Evolutionary conservation across 2,329 filamentous ascomycete species (phyloP), one percentile per base, ranked within the genome.

Genomic region (Helotiales sp.): DNA sequence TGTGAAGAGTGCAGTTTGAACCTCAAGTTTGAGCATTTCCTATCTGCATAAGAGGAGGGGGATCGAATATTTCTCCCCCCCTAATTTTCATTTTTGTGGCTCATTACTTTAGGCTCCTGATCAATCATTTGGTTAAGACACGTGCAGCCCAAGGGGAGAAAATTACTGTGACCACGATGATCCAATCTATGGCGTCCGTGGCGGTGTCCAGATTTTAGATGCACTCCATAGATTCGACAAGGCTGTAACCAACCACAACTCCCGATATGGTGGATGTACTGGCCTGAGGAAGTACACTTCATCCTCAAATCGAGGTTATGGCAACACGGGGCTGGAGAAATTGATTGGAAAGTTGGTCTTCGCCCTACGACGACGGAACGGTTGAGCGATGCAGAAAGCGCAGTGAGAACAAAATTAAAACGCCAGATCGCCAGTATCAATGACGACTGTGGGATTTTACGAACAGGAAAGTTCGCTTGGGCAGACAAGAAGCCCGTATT

Each of bases 401-500:
- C n/a, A n/a, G n/a, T n/a, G n/a, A n/a, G n/a, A n/a, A n/a, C n/a
- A n/a, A n/a, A n/a, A n/a, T n/a, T n/a, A n/a, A n/a, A n/a, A n/a
- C n/a, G n/a, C n/a, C n/a, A n/a, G n/a, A n/a, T n/a, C n/a, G n/a
- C n/a, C n/a, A n/a, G n/a, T n/a, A n/a, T n/a, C n/a, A n/a, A n/a
- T n/a, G n/a, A n/a, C n/a, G n/a, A n/a, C n/a, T n/a, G n/a, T n/a
- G n/a, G n/a, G n/a, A n/a, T n/a, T n/a, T n/a, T n/a, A n/a, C n/a
- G n/a, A n/a, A n/a, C n/a, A n/a, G n/a, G n/a, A n/a, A n/a, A 34
- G 3, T n/a, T 47, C n/a, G 20, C 22, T 15, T 71, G 69, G 69
- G 22, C 37, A 32, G 64, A 68, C 2, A 26, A 69, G 3, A 66
- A 64, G 60, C 67, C 69, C 22, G 52, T 24, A 1, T 69, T 71